Evolutionary conservation across 768 basidiomycete genomes (phyloP).

Genomic region (Russula compacta): DNA sequence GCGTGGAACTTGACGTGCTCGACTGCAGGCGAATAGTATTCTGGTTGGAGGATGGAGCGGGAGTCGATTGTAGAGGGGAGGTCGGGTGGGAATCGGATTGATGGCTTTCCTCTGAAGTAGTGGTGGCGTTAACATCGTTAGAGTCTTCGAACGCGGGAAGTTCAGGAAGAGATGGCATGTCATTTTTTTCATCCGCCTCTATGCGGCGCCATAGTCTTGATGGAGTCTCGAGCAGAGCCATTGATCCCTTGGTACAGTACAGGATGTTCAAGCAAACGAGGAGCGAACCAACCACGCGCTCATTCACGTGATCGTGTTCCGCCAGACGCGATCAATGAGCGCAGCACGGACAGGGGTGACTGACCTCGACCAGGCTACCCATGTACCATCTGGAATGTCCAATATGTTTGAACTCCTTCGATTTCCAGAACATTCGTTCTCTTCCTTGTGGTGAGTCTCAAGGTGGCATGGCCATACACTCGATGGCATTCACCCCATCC

Average conservation of each 20-base stretch:
- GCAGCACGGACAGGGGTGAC: too few species aligned
- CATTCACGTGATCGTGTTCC: slow-evolving; percentile 12
- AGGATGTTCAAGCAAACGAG: background rate
- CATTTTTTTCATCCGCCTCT: slow-evolving; percentile 60
- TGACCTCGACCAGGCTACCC: background rate
- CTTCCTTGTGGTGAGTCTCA: slow-evolving; percentile 7
- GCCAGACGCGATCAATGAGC: background rate
- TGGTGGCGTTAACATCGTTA: slow-evolving; percentile 32
- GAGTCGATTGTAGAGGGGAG: slow-evolving; percentile 61
- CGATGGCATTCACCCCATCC: background rate
- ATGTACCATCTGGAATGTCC: slow-evolving; percentile 8
- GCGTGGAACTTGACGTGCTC: slow-evolving; percentile 39
- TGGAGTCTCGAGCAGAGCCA: slow-evolving; percentile 52
- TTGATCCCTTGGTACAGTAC: background rate
- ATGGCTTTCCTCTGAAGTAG: slow-evolving; percentile 31
- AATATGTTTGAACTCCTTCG: slow-evolving; percentile 11
- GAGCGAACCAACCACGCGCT: background rate
- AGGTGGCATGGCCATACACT: background rate
- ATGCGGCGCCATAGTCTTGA: slow-evolving; percentile 81
- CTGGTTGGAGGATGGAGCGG: slow-evolving; percentile 41
- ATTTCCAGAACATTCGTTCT: background rate
- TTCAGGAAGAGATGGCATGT: slow-evolving; percentile 78
- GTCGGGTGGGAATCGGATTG: slow-evolving; percentile 32
- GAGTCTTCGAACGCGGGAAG: slow-evolving; percentile 66
- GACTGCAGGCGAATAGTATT: slow-evolving; percentile 43